These are phyloP conservation scores for Fusarium keratoplasticum DNA, from an alignment of 2,329 filamentous ascomycete species.

Conservation along the genomic window DNA sequence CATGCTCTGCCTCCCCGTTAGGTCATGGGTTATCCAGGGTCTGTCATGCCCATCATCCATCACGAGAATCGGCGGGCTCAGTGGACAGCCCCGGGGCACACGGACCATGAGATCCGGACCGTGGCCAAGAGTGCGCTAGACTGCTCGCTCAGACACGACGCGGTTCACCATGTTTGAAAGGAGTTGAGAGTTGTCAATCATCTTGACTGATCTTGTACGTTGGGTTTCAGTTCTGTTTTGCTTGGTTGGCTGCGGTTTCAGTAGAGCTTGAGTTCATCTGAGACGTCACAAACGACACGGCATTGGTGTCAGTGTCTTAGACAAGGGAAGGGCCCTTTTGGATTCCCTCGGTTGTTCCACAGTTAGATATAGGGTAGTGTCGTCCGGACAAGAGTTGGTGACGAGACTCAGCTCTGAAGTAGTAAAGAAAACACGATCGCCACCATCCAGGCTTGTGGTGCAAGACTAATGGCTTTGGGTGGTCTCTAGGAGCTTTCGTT, in stretches of 20 bases:
- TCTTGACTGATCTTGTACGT: constrained; percentile 11
- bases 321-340: constrained; percentile 2
- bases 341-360: neutral
- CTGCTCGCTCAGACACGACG: constrained; percentile 26
- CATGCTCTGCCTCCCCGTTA: constrained; percentile 14
- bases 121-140: neutral
- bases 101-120: constrained; percentile 32
- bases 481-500: neutral
- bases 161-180: constrained; percentile 30
- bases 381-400: neutral
- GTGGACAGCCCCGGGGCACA: constrained; percentile 31
- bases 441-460: neutral
- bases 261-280: constrained; percentile 14
- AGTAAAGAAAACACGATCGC: neutral
- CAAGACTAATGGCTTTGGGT: neutral
- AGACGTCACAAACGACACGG: constrained; percentile 26
- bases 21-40: constrained; percentile 17
- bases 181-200: constrained; percentile 21
- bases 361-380: constrained; percentile 31
- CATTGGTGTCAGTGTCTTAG: constrained; percentile 22
- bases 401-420: neutral
- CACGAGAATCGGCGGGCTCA: constrained; percentile 34
- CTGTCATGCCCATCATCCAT: constrained; percentile 25
- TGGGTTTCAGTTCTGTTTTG: constrained; percentile 43
- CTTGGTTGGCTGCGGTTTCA: constrained; percentile 14